These are phyloP conservation scores for Lagenaria siceraria DNA, from an alignment of 306 rosid genomes.

Conservation along the genomic window DNA sequence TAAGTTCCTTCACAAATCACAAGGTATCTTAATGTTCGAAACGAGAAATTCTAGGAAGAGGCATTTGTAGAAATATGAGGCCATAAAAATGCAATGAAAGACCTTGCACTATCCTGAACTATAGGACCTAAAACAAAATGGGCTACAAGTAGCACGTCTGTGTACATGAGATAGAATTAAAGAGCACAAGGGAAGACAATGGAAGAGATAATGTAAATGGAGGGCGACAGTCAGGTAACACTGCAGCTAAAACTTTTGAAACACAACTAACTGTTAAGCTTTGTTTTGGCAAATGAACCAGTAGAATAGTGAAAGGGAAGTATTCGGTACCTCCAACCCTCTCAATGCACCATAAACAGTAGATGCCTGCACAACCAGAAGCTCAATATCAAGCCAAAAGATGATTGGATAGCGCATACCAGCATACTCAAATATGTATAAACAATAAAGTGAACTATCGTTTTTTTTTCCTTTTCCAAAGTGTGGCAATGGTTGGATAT, in stretches of 20 bases:
- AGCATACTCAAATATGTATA: conserved; percentile 3
- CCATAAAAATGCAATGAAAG: background rate
- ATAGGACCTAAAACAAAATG: background rate
- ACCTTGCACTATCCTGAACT: background rate
- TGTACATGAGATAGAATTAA: background rate
- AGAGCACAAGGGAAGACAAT: background rate
- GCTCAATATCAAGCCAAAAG: conserved; percentile 2
- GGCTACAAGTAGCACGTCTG: background rate
- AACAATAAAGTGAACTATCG: background rate
- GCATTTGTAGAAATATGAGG: background rate
- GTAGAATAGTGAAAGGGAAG: background rate
- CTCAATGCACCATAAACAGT: conserved; percentile 52
- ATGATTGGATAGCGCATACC: background rate
- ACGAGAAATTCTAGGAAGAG: background rate
- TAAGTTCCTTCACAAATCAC: background rate
- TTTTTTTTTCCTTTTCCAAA: background rate
- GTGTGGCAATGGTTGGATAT: background rate
- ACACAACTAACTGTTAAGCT: background rate
- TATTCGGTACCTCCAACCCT: conserved; percentile 40
- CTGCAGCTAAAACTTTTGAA: background rate
- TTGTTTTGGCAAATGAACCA: background rate
- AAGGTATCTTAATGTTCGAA: background rate
- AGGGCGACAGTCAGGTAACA: background rate
- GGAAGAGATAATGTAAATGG: background rate
- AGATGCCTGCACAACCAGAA: conserved; percentile 29